phyloP scores from a whole-genome alignment of 2,329 filamentous ascomycete species.

The Daldinia eschscholtzii region DNA sequence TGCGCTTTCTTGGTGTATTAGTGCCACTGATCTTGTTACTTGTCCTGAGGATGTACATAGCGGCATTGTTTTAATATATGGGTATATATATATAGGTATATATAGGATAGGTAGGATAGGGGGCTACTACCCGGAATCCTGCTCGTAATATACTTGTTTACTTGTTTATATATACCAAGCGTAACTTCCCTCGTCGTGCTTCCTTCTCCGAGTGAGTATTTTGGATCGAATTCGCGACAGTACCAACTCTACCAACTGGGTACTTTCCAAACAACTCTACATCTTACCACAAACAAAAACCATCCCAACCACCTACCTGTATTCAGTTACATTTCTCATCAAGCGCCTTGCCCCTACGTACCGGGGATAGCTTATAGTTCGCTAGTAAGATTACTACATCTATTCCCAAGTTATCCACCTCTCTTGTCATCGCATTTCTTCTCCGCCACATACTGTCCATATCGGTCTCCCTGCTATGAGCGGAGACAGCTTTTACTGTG shows the following conservation, averaged over 20 bases:
- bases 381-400: background rate
- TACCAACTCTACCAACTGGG: background rate
- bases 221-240: background rate
- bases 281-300: background rate
- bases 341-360: background rate
- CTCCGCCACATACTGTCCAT: background rate
- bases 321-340: background rate
- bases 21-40: slow-evolving; percentile 38
- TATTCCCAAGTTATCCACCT: background rate
- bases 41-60: slow-evolving; percentile 33
- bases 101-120: slow-evolving; percentile 2
- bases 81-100: background rate
- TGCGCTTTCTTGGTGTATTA: slow-evolving; percentile 40
- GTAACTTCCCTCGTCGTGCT: background rate
- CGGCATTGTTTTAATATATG: background rate
- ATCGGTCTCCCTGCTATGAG: background rate
- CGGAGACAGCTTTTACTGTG: background rate
- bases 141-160: slow-evolving; percentile 2
- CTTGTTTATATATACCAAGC: background rate
- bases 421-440: background rate
- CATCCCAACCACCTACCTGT: background rate
- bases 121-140: background rate
- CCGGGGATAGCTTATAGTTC: background rate
- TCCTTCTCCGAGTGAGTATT: background rate
- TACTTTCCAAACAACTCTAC: background rate